These are phyloP conservation scores for Geosmithia putterillii DNA, from an alignment of 2,329 filamentous ascomycete genomes.

Conservation along the genomic window DNA sequence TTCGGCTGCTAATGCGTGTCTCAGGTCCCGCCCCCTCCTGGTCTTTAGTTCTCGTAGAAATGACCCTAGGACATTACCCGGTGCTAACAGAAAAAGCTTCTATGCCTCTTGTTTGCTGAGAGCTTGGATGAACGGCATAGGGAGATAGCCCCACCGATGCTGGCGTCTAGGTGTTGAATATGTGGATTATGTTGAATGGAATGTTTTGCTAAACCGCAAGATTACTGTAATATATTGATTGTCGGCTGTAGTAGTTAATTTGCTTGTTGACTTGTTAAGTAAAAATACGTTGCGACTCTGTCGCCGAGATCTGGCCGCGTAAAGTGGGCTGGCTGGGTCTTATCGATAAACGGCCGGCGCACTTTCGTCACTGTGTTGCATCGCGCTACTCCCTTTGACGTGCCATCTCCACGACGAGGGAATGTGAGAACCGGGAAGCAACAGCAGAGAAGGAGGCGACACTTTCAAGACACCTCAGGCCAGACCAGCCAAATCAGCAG, in stretches of 20 bases:
- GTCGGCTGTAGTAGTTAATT: not conserved
- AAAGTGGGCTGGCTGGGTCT: not conserved
- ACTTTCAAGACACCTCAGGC: not conserved
- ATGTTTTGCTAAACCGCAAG: not conserved
- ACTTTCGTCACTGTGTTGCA: not conserved
- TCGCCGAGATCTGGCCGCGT: too few species aligned
- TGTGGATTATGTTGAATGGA: too few species aligned
- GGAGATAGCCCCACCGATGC: too few species aligned
- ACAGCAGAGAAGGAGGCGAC: not conserved
- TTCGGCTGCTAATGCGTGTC: constrained; percentile 7
- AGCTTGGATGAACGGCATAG: too few species aligned
- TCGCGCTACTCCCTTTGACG: not conserved
- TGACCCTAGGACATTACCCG: not conserved
- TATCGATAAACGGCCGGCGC: not conserved
- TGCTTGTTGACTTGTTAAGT: not conserved
- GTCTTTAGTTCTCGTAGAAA: constrained; percentile 22
- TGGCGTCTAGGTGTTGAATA: too few species aligned
- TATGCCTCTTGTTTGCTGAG: too few species aligned
- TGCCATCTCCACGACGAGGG: not conserved
- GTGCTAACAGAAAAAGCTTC: not conserved
- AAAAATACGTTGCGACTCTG: too few species aligned
- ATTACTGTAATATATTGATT: not conserved
- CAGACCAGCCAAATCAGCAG: not conserved
- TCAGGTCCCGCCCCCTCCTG: constrained; percentile 43
- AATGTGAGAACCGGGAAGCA: not conserved